Evolutionary conservation across 106 monocot species (phyloP).

Genomic region (Phalaenopsis equestris): DNA sequence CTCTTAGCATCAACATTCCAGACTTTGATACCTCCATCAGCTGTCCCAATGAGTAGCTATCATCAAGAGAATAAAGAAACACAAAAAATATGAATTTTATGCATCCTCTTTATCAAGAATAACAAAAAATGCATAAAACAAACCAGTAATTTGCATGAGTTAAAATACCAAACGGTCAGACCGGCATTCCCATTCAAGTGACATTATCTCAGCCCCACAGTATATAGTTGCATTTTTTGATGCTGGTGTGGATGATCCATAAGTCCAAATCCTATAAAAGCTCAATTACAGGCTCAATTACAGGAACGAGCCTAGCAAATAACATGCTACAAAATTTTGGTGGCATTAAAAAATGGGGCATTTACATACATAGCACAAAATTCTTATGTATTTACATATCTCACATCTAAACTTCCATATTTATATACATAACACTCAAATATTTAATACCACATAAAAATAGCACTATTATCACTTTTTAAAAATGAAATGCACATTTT

Average conservation of each 20-base stretch:
- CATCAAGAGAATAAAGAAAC: slow-evolving; percentile 29
- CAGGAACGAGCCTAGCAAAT: not conserved
- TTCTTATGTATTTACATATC: too few species aligned
- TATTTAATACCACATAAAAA: too few species aligned
- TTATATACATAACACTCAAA: too few species aligned
- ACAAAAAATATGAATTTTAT: slow-evolving; percentile 14
- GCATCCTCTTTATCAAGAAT: not conserved
- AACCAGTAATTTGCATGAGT: not conserved
- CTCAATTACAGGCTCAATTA: too few species aligned
- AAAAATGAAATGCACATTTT: too few species aligned
- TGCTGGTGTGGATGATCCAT: slow-evolving; percentile 76
- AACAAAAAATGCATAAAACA: slow-evolving; percentile 2
- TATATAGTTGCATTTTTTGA: slow-evolving; percentile 99
- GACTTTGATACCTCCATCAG: slow-evolving; percentile 94
- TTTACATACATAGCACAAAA: too few species aligned
- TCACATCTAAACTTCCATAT: too few species aligned
- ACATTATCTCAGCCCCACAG: slow-evolving; percentile 82
- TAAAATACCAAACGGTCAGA: slow-evolving; percentile 83
- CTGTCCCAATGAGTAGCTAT: slow-evolving; percentile 97
- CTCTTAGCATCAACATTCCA: slow-evolving; percentile 99
- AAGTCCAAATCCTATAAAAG: slow-evolving; percentile 77
- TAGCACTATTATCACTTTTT: too few species aligned
- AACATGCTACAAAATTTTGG: not conserved
- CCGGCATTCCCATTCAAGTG: slow-evolving; percentile 92
- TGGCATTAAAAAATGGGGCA: not conserved